These are phyloP conservation scores for Wilcoxina mikolae DNA, from an alignment of 495 filamentous ascomycete species.

Conservation along the genomic window DNA sequence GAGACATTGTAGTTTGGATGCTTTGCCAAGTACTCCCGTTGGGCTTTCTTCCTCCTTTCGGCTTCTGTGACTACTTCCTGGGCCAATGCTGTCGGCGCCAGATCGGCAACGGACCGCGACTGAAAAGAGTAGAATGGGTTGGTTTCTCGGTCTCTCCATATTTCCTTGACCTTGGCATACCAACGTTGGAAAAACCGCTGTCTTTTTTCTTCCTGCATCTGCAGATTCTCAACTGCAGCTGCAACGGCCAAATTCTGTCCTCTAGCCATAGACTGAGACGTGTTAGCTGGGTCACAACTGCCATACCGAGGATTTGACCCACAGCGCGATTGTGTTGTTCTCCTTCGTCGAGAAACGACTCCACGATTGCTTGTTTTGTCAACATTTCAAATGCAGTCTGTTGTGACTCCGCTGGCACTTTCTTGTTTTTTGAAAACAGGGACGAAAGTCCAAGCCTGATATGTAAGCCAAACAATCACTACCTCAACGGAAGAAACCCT, in stretches of 20 bases:
- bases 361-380: slow-evolving; percentile 83
- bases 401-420: slow-evolving; percentile 46
- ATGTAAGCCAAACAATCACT: slow-evolving; percentile 28
- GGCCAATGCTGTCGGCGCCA: slow-evolving; percentile 77
- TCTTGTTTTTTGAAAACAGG: slow-evolving; percentile 3
- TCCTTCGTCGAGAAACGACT: slow-evolving; percentile 79
- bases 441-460: slow-evolving; percentile 3
- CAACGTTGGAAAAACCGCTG: slow-evolving; percentile 15
- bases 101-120: slow-evolving; percentile 45
- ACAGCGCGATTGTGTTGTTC: slow-evolving; percentile 7
- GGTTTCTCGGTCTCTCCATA: slow-evolving; percentile 41
- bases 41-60: slow-evolving; percentile 66
- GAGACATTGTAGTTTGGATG: slow-evolving; percentile 89
- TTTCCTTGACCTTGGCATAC: slow-evolving; percentile 9
- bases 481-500: background rate
- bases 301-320: background rate
- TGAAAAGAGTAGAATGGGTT: slow-evolving; percentile 80
- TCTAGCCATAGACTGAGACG: slow-evolving; percentile 13
- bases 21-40: slow-evolving; percentile 73
- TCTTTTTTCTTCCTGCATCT: slow-evolving; percentile 15
- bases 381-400: slow-evolving; percentile 67
- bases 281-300: slow-evolving; percentile 7
- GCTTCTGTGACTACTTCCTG: slow-evolving; percentile 74
- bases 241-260: slow-evolving; percentile 19
- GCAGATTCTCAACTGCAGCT: slow-evolving; percentile 18